Evolutionary conservation across 2,329 filamentous ascomycete species (phyloP).

Genomic region (Domatiomyces catenatus): DNA sequence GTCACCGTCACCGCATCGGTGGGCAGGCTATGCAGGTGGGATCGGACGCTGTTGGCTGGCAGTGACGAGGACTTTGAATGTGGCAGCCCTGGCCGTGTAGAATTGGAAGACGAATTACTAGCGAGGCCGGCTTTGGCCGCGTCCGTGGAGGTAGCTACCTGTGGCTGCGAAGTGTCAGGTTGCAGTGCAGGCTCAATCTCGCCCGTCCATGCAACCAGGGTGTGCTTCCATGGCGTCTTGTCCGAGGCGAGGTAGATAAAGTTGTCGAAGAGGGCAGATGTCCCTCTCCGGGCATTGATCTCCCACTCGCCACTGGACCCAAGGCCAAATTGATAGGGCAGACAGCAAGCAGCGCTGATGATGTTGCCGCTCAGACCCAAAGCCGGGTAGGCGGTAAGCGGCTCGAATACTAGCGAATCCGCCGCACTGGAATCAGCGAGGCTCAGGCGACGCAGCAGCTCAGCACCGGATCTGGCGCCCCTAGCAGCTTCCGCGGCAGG

Average conservation of each 20-base stretch:
- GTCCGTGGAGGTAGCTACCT: conserved; percentile 16
- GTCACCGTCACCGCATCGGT: conserved; percentile 44
- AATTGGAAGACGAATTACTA: background rate
- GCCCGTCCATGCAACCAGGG: conserved; percentile 85
- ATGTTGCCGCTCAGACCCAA: conserved; percentile 45
- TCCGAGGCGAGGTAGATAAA: conserved; percentile 78
- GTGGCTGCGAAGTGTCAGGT: background rate
- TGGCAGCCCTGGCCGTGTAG: background rate
- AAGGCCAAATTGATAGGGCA: conserved; percentile 45
- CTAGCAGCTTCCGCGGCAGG: conserved; percentile 29
- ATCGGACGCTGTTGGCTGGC: background rate
- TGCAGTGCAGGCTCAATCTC: conserved; percentile 47
- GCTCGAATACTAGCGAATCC: conserved; percentile 32
- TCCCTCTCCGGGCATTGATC: conserved; percentile 62
- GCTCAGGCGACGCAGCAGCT: conserved; percentile 40
- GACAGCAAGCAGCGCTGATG: conserved; percentile 48
- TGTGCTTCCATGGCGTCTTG: conserved; percentile 76
- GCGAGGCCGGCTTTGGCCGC: background rate
- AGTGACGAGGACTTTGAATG: background rate
- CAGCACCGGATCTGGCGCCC: conserved; percentile 32
- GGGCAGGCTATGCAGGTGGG: conserved; percentile 1
- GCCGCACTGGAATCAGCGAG: conserved; percentile 21
- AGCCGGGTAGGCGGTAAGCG: conserved; percentile 39
- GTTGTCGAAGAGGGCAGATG: conserved; percentile 83
- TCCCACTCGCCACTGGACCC: conserved; percentile 44